Evolutionary conservation across 441 rosid species (phyloP).

Genomic region (Pelargonium fulgidum): DNA sequence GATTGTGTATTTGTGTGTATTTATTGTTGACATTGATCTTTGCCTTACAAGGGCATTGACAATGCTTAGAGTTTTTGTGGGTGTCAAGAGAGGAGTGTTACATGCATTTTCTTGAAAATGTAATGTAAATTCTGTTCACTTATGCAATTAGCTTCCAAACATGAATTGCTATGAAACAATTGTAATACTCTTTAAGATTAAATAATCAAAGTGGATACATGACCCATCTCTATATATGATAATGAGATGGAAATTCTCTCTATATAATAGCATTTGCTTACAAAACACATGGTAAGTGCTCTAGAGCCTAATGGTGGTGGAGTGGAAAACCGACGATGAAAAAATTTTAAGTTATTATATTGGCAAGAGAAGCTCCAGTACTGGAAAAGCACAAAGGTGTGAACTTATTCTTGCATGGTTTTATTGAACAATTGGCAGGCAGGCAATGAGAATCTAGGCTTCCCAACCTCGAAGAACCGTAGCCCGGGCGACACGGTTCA

Average conservation of each 20-base stretch:
- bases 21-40: no score
- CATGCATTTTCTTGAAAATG: not conserved
- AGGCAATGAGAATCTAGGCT: slow-evolving; percentile 54
- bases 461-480: slow-evolving; percentile 9
- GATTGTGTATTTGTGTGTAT: no score
- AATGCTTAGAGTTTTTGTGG: no score
- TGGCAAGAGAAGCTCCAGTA: no score
- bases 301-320: no score
- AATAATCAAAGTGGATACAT: not conserved
- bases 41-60: no score
- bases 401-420: slow-evolving; percentile 62
- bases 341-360: no score
- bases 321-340: no score
- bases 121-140: not conserved
- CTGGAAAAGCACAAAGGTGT: slow-evolving; percentile 39
- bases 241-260: not conserved
- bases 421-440: slow-evolving; percentile 56
- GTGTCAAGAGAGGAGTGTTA: no score
- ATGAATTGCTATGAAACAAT: not conserved
- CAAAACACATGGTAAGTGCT: no score
- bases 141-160: not conserved
- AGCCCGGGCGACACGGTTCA: slow-evolving; percentile 6
- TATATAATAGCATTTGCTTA: no score
- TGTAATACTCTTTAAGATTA: not conserved
- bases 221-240: not conserved